phyloP scores from a whole-genome alignment of 805 yeast species.

The Candida qinlingensis region DNA sequence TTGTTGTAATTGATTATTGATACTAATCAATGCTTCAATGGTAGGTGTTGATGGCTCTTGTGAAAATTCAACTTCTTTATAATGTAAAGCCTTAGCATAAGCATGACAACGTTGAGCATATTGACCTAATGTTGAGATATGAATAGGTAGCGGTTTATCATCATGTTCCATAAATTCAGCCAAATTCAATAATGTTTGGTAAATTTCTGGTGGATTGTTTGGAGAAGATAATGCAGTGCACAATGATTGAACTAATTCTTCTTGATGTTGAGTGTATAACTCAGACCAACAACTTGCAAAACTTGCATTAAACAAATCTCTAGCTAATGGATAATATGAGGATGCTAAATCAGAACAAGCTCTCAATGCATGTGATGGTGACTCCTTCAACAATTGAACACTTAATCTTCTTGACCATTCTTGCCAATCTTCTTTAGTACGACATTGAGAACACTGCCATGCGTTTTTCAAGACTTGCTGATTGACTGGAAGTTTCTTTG shows the following conservation, averaged over 20 bases:
- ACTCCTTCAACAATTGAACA: constrained; percentile 80
- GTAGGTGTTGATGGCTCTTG: constrained; percentile 91
- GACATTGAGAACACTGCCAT: constrained; percentile 88
- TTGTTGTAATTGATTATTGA: constrained; percentile 92
- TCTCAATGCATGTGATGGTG: constrained; percentile 90
- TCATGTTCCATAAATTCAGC: constrained; percentile 98
- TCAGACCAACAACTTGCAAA: constrained; percentile 96
- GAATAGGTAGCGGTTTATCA: constrained; percentile 87
- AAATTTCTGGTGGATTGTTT: constrained; percentile 92
- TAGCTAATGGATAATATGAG: constrained; percentile 81
- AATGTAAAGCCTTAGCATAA: constrained; percentile 94
- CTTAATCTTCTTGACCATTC: constrained; percentile 91
- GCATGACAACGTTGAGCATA: constrained; percentile 96
- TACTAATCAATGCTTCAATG: constrained; percentile 85
- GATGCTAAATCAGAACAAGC: constrained; percentile 90
- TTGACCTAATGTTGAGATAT: constrained; percentile 83
- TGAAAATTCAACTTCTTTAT: constrained; percentile 90
- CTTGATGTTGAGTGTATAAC: constrained; percentile 81
- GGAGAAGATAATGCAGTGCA: constrained; percentile 86
- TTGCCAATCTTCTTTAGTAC: constrained; percentile 95
- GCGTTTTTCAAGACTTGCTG: constrained; percentile 63
- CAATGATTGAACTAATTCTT: constrained; percentile 78
- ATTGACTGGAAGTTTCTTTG: constrained; percentile 69
- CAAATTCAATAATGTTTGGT: constrained; percentile 80
- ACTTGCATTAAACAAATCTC: constrained; percentile 87